These are phyloP conservation scores for Phaeophleospora eucalypticola DNA, from an alignment of 2,329 filamentous ascomycete species.

Conservation along the genomic window DNA sequence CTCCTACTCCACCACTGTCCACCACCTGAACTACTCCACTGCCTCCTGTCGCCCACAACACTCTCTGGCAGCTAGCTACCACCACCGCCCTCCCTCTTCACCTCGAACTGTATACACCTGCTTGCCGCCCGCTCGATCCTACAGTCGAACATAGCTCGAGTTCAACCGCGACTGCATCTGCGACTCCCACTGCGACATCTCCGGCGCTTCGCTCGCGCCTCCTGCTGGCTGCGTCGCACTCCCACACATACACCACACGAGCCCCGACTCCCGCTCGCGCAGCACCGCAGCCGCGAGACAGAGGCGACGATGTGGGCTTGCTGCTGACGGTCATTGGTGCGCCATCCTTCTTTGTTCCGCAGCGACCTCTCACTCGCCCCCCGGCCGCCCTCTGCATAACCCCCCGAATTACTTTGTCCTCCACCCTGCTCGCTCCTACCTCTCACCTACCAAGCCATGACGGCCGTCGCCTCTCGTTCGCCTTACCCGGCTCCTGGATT, in stretches of 20 bases:
- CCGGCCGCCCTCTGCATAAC: not conserved
- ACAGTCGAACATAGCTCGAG: not conserved
- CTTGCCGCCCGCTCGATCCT: too few species aligned
- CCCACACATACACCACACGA: too few species aligned
- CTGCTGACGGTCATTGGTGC: not conserved
- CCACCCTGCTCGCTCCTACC: not conserved
- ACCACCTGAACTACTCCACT: too few species aligned
- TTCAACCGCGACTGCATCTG: not conserved
- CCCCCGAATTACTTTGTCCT: not conserved
- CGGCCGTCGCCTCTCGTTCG: constrained; percentile 73
- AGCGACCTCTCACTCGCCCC: not conserved
- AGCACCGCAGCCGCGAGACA: not conserved
- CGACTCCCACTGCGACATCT: not conserved
- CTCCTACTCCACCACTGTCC: too few species aligned
- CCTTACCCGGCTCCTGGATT: constrained; percentile 56
- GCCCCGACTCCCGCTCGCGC: too few species aligned
- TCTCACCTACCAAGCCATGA: constrained; percentile 49
- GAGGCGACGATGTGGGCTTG: not conserved
- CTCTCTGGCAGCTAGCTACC: too few species aligned
- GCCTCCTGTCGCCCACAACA: too few species aligned
- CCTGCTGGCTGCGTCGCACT: not conserved
- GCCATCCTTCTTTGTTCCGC: not conserved
- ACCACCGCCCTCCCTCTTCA: too few species aligned
- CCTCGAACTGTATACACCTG: too few species aligned
- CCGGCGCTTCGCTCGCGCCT: not conserved